phyloP scores from a whole-genome alignment of 768 basidiomycete genomes.

The Postia placenta region DNA sequence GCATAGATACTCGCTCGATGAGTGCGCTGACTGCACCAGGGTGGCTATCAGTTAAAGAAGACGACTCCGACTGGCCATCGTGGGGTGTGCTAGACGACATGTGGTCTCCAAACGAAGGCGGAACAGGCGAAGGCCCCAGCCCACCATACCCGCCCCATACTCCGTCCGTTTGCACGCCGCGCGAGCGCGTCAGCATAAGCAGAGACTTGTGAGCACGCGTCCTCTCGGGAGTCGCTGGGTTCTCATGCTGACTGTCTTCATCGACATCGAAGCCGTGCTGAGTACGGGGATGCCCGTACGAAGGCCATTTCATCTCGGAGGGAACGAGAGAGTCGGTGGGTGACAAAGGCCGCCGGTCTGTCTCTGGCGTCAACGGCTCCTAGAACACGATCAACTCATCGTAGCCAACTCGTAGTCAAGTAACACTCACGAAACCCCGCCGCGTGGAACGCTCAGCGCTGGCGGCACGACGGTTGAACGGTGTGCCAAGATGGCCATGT shows the following conservation, averaged over 20 bases:
- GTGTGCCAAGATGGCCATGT: slow-evolving; percentile 6
- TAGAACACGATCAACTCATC: slow-evolving; percentile 16
- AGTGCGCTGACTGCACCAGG: slow-evolving; percentile 44
- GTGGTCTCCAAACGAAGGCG: slow-evolving; percentile 25
- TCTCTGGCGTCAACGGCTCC: slow-evolving; percentile 44
- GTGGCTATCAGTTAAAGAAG: slow-evolving; percentile 57
- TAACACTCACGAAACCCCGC: slow-evolving; percentile 28
- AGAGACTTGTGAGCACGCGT: slow-evolving; percentile 35
- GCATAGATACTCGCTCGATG: slow-evolving; percentile 54
- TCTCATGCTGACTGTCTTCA: slow-evolving; percentile 32
- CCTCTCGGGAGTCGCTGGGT: slow-evolving; percentile 27
- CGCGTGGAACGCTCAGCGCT: slow-evolving; percentile 30
- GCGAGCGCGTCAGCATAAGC: slow-evolving; percentile 51
- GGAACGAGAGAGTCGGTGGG: slow-evolving; percentile 30
- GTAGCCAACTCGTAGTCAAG: background rate
- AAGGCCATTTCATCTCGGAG: slow-evolving; percentile 22
- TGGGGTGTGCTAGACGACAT: slow-evolving; percentile 38
- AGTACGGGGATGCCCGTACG: slow-evolving; percentile 19
- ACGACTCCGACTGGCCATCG: slow-evolving; percentile 70
- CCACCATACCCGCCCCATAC: slow-evolving; percentile 4
- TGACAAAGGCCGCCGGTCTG: slow-evolving; percentile 35
- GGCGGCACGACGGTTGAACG: slow-evolving; percentile 23
- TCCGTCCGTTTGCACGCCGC: slow-evolving; percentile 22
- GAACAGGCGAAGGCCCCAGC: slow-evolving; percentile 20
- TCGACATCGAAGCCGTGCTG: slow-evolving; percentile 37